Percentiles rank a stretch among this genome's conserved stretches.
Evolutionary conservation across 495 filamentous ascomycete genomes (phyloP).

Genomic region (Aspergillus wentii): DNA sequence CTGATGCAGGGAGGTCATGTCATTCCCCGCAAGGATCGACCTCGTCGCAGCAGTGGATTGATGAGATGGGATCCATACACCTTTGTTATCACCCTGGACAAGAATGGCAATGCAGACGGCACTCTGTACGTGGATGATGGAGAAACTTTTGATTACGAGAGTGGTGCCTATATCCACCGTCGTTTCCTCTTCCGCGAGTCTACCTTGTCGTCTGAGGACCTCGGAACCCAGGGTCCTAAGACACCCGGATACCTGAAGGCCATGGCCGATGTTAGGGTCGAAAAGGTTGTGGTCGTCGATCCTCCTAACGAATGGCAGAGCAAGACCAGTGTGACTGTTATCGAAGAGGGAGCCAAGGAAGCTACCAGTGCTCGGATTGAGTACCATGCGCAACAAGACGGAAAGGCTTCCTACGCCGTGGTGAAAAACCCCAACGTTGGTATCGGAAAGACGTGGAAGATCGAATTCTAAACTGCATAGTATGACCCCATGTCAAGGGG

Average conservation of each 20-base stretch:
- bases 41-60: conserved; percentile 74
- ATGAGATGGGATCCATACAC: conserved; percentile 97
- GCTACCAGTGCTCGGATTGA: conserved; percentile 50
- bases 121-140: conserved; percentile 90
- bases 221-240: conserved; percentile 51
- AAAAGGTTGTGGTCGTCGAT: conserved; percentile 77
- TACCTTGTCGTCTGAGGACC: conserved; percentile 45
- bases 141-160: conserved; percentile 82
- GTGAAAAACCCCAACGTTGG: conserved; percentile 71
- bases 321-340: conserved; percentile 62
- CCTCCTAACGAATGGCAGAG: conserved; percentile 67
- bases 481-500: too few species aligned
- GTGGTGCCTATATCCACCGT: conserved; percentile 82
- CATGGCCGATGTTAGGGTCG: conserved; percentile 72
- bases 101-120: conserved; percentile 69
- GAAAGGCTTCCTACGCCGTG: conserved; percentile 72
- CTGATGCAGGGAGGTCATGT: conserved; percentile 91
- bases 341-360: conserved; percentile 61
- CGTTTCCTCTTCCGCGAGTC: conserved; percentile 59
- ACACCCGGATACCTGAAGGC: conserved; percentile 68
- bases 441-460: conserved; percentile 78
- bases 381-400: conserved; percentile 52
- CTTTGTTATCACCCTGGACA: conserved; percentile 70
- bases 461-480: conserved; percentile 50
- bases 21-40: conserved; percentile 82